Percentiles rank a stretch among this genome's conserved stretches.
Conservation (phyloP, 2,329 filamentous ascomycete species). For the Tolypocladium pustulatum region DNA sequence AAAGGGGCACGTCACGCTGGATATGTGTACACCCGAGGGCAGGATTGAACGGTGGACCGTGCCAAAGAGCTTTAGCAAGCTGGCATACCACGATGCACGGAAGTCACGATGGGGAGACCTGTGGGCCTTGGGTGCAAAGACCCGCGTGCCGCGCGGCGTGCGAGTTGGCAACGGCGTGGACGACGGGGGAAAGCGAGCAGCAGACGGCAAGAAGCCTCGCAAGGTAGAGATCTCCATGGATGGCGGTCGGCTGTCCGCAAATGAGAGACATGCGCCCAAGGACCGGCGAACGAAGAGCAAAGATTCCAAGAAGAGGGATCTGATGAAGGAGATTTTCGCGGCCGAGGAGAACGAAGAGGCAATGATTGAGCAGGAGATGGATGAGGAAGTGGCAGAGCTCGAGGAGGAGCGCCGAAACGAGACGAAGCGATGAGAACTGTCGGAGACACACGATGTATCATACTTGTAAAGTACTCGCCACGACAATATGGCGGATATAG, state of each 20-base stretch:
- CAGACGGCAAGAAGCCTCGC: conserved; percentile 25
- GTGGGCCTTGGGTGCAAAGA: conserved; percentile 93
- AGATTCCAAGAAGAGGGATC: conserved; percentile 24
- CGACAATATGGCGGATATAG: background rate
- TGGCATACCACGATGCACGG: conserved; percentile 84
- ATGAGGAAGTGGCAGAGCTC: conserved; percentile 17
- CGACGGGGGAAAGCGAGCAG: conserved; percentile 36
- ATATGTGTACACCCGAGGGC: conserved; percentile 80
- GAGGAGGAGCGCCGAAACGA: conserved; percentile 1
- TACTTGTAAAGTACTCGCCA: background rate
- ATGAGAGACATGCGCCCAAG: conserved; percentile 23
- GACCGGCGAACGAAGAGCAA: conserved; percentile 31
- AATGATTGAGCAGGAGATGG: conserved; percentile 19
- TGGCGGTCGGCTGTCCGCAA: conserved; percentile 24
- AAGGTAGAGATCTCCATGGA: conserved; percentile 26
- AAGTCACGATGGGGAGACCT: conserved; percentile 89
- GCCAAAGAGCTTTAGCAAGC: conserved; percentile 66
- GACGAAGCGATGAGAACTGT: background rate
- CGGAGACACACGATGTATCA: background rate
- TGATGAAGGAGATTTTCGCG: conserved; percentile 28
- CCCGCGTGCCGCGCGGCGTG: conserved; percentile 51
- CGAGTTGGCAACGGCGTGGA: conserved; percentile 44
- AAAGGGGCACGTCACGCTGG: conserved; percentile 76
- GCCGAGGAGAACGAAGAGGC: conserved; percentile 21
- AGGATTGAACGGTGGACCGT: conserved; percentile 91